Percentiles rank a stretch among this genome's conserved stretches.
phyloP scores from a whole-genome alignment of 441 rosid species.

The Mallotus japonicus region DNA sequence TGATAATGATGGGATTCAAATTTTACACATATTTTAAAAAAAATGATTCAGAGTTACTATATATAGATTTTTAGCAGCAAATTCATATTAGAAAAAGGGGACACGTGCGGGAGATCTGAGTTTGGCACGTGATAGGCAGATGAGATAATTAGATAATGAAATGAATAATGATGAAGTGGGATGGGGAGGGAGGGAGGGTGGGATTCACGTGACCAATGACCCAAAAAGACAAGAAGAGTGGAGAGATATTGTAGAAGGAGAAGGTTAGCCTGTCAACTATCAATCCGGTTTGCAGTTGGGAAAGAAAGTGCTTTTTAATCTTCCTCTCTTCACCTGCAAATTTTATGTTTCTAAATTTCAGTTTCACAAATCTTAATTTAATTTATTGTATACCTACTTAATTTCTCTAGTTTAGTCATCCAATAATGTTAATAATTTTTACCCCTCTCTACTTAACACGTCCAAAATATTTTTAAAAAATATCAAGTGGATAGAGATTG shows the following conservation, averaged over 20 bases:
- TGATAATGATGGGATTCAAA: too few relatives aligned
- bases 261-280: conserved; percentile 47
- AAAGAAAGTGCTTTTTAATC: conserved; percentile 25
- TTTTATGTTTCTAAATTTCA: too few relatives aligned
- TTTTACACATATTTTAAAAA: too few relatives aligned
- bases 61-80: too few relatives aligned
- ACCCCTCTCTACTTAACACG: too few relatives aligned
- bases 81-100: conserved; percentile 3
- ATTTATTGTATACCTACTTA: too few relatives aligned
- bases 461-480: too few relatives aligned
- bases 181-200: conserved; percentile 25
- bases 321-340: conserved; percentile 3
- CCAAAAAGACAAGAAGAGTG: conserved; percentile 9
- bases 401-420: too few relatives aligned
- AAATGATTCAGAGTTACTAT: too few relatives aligned
- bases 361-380: too few relatives aligned
- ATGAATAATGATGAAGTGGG: conserved; percentile 2
- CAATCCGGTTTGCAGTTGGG: conserved; percentile 48
- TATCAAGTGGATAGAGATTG: too few relatives aligned
- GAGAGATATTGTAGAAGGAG: neutral
- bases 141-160: conserved; percentile 26
- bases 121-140: conserved; percentile 49
- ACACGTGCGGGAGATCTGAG: conserved; percentile 42
- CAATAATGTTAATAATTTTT: too few relatives aligned
- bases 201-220: conserved; percentile 53